A percentile compares a stretch with the other conserved stretches of the same genome.
Evolutionary conservation across 1,139 yeast species (phyloP).

Genomic region (Geotrichum cucujoidarum): DNA sequence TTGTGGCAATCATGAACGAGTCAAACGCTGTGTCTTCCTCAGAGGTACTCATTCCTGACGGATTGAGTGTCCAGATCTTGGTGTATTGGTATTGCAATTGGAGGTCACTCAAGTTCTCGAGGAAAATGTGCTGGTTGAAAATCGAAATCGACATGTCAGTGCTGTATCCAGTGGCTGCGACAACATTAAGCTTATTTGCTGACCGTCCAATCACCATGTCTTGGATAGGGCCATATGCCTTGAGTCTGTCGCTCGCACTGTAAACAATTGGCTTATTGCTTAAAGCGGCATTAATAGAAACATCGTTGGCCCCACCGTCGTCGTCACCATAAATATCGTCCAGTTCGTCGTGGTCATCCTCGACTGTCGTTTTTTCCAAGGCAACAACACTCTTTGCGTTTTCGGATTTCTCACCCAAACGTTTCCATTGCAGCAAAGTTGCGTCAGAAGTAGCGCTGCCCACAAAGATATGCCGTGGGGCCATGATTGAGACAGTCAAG

Average conservation of each 20-base stretch:
- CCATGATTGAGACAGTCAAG: slow-evolving; percentile 23
- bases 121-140: slow-evolving; percentile 65
- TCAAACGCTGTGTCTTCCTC: slow-evolving; percentile 38
- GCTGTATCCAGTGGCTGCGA: slow-evolving; percentile 67
- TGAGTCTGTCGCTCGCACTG: slow-evolving; percentile 47
- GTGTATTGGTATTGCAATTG: slow-evolving; percentile 46
- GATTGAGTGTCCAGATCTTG: slow-evolving; percentile 37
- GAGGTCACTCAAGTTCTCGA: slow-evolving; percentile 68
- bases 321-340: slow-evolving; percentile 40
- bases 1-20: slow-evolving; percentile 63
- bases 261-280: slow-evolving; percentile 22
- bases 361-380: slow-evolving; percentile 29
- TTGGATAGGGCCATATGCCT: slow-evolving; percentile 71
- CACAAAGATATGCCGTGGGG: slow-evolving; percentile 37
- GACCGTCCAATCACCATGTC: slow-evolving; percentile 67
- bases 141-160: slow-evolving; percentile 53
- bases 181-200: slow-evolving; percentile 57
- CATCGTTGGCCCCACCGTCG: slow-evolving; percentile 31
- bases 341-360: slow-evolving; percentile 36
- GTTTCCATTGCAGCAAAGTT: slow-evolving; percentile 38
- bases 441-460: slow-evolving; percentile 46
- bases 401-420: slow-evolving; percentile 25
- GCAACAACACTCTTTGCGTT: slow-evolving; percentile 18
- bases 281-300: slow-evolving; percentile 14
- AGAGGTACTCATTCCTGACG: slow-evolving; percentile 21